Evolutionary conservation across 352 stramenopile species (phyloP).

Genomic region (Globisporangium carolinianum): DNA sequence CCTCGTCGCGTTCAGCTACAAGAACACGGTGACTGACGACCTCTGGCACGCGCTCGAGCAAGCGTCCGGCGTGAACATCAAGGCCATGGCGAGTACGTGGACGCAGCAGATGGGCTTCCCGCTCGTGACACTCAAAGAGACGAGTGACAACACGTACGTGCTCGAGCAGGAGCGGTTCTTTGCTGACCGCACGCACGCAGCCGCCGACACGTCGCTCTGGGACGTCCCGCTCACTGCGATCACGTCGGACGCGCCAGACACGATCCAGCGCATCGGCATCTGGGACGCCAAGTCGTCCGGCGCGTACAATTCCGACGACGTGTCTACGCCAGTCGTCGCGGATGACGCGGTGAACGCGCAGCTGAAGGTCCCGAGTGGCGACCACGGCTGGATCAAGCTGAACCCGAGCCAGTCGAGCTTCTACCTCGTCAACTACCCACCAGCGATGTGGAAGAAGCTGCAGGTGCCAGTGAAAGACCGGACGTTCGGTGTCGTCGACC

Average conservation of each 20-base stretch:
- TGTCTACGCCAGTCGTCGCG: conserved; percentile 39
- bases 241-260: conserved; percentile 31
- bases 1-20: conserved; percentile 91
- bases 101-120: conserved; percentile 94
- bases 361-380: conserved; percentile 40
- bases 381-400: conserved; percentile 90
- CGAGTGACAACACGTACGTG: conserved; percentile 44
- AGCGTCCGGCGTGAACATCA: conserved; percentile 84
- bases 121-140: conserved; percentile 74
- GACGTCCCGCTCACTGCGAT: conserved; percentile 80
- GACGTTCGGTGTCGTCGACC: conserved; percentile 75
- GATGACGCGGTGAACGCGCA: conserved; percentile 82
- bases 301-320: conserved; percentile 10
- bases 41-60: conserved; percentile 93
- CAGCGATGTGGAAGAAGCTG: conserved; percentile 81
- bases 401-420: conserved; percentile 94
- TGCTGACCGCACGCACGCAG: conserved; percentile 67
- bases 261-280: conserved; percentile 55
- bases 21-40: conserved; percentile 94
- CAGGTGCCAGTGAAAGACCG: conserved; percentile 42
- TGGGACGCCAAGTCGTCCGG: conserved; percentile 47
- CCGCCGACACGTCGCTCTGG: conserved; percentile 73
- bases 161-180: conserved; percentile 93
- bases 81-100: conserved; percentile 91
- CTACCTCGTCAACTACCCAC: conserved; percentile 92